Base-by-base conservation (phyloP, 116 monocot genomes). In the Posidonia oceanica region DNA sequence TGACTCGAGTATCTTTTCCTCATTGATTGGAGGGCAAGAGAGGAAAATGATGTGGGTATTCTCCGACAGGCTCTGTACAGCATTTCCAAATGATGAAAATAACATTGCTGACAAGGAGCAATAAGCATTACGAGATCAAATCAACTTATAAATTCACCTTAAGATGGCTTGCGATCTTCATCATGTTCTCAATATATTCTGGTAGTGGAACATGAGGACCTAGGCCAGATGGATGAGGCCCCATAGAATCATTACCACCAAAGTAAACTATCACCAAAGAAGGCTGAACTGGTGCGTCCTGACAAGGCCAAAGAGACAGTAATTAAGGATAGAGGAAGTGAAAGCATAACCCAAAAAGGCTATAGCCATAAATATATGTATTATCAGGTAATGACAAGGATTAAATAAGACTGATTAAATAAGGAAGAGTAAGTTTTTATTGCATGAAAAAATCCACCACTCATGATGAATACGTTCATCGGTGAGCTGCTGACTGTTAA, bases 191-290 rank as follows among this genome's bases (percentile, higher is more conserved):
- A 17, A 86, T 72, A 54, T 91, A 91, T 66, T 91, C 95, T 5
- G 80, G 69, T 36, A 95, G 85, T 51, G 95, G 91, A 54, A 95
- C 95, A 83, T 91, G 91, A 64, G 88, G 91, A 53, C 95, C 91
- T 22, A 88, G 70, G 57, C 91, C 91, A 14, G 88, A 95, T 15
- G 86, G 73, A 54, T 88, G 80, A 78, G 91, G 67, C 59, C 80
- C 84, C 72, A 86, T 76, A 7, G 91, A 91, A 74, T 95, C 95
- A 69, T 91, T 91, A 44, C 95, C 95, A 39, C 95, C 95, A 67
- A 95, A 95, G 79, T 95, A 95, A 23, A 88, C 88, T 68, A 95
- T 75, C 17, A 94, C 80, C 38, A 94, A 76, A 73, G 91, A 88
- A 68, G 94, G 94, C 73, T 91, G 88, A 6, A 86, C 77, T 4